phyloP scores from a whole-genome alignment of 2,329 filamentous ascomycete genomes.

The Fusarium mundagurra region DNA sequence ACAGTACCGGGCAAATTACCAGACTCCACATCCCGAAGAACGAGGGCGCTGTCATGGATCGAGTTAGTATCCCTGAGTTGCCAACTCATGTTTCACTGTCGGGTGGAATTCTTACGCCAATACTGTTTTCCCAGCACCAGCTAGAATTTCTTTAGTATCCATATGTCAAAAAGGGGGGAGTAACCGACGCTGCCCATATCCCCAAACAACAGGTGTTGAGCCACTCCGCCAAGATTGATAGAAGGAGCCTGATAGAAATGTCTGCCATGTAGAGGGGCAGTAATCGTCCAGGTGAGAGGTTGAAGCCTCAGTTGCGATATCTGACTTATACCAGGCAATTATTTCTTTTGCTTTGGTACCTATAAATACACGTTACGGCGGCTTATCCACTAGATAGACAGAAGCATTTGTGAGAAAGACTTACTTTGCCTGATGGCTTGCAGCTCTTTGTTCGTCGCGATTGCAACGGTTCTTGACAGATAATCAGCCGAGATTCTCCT shows the following conservation, averaged over 20 bases:
- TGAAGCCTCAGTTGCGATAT: not conserved
- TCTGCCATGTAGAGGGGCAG: not conserved
- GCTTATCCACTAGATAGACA: not conserved
- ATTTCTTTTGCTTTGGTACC: not conserved
- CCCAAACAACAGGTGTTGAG: not conserved
- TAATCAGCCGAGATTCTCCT: not conserved
- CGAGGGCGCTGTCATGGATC: not conserved
- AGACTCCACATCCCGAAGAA: not conserved
- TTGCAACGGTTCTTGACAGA: not conserved
- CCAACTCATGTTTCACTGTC: not conserved
- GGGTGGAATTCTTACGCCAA: not conserved
- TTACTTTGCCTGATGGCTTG: not conserved
- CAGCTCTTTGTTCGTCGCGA: not conserved
- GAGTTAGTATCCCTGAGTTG: not conserved
- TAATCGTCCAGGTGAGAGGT: not conserved
- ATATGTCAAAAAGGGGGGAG: too few species aligned
- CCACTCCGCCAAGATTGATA: not conserved
- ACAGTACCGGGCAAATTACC: not conserved
- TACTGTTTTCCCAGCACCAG: not conserved
- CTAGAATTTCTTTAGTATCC: not conserved
- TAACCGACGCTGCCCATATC: not conserved
- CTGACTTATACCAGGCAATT: not conserved
- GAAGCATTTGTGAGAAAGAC: not conserved
- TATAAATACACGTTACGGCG: not conserved
- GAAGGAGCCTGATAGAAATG: not conserved